Evolutionary conservation across 345 rosid species (phyloP).

Genomic region (Eucalyptus polybractea): DNA sequence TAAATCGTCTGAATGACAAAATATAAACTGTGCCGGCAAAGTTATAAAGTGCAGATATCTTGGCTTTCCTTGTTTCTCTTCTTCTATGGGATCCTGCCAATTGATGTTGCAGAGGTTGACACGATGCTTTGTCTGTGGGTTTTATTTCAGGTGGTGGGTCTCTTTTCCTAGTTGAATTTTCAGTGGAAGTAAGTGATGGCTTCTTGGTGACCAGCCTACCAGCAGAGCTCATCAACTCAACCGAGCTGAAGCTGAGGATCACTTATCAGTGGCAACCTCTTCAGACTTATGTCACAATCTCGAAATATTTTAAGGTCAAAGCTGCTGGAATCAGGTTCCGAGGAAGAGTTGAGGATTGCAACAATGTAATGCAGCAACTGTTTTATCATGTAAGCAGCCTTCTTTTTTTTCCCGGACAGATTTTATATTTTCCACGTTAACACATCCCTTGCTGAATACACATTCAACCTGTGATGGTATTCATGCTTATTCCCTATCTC

Average conservation of each 20-base stretch:
- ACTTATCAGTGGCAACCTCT: constrained; percentile 74
- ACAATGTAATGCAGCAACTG: constrained; percentile 53
- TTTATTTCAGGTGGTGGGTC: constrained; percentile 37
- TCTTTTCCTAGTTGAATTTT: constrained; percentile 43
- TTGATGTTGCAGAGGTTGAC: background rate
- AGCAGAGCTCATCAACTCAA: constrained; percentile 51
- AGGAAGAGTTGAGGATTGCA: constrained; percentile 70
- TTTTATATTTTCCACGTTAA: background rate
- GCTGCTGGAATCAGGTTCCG: constrained; percentile 72
- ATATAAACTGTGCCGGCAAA: background rate
- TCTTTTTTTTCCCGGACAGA: background rate
- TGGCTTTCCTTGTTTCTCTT: background rate
- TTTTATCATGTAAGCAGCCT: constrained; percentile 34
- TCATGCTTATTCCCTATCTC: background rate
- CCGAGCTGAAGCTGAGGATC: constrained; percentile 62
- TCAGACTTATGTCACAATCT: constrained; percentile 75
- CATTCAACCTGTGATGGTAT: background rate
- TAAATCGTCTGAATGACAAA: background rate
- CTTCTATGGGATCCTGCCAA: background rate
- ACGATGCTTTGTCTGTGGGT: background rate
- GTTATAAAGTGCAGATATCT: background rate
- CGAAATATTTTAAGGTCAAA: constrained; percentile 55
- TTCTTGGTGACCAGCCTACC: constrained; percentile 49
- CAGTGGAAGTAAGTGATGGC: constrained; percentile 75
- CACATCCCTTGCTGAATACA: background rate